Evolutionary conservation across 1,284 basidiomycete genomes (phyloP), one percentile per base, ranked within the genome.

Genomic region (Leccinum cinnamomeum): DNA sequence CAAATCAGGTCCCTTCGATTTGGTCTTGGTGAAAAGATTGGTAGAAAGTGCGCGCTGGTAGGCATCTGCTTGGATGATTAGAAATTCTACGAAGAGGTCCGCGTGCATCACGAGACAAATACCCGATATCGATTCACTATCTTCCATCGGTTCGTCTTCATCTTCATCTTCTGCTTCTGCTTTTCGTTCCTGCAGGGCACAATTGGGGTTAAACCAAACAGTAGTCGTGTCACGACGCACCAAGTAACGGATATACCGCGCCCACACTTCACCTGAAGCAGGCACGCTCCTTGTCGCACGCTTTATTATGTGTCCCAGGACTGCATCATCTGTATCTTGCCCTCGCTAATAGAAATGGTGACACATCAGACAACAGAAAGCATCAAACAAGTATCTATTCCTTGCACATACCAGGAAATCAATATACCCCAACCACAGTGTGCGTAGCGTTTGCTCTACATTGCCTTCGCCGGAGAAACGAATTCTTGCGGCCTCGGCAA

Each of bases 201-300:
- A 2, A 28, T 70, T 3, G 57, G 62, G 12, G 18, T 2, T n/a
- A 7, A 61, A 28, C 10, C 1, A 28, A 51, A 8, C 8, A 46
- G 44, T 33, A 3, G 2, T 30, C 14, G 48, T 37, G 16, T 16
- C 39, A 18, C 10, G 39, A 60, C 70, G 37, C 57, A 89, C 91
- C 74, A 90, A 67, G 67, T 83, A 82, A 55, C 89, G 84, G 20
- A 94, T 83, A 70, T 91, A 90, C 35, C 84, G 79, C 3, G 89
- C 85, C 88, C 90, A 92, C 7, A 91, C 77, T 67, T 87, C 84
- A 14, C 89, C 90, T 28, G 81, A 88, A 12, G 79, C 82, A 28
- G 91, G 91, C 0, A 88, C 82, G 68, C 88, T 90, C 62, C 88
- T 81, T 20, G 83, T 72, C 14, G 89, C 89, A 48, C 89, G 79